These are phyloP conservation scores for Citrus mangshanensis DNA, from an alignment of 345 rosid genomes.

Conservation along the genomic window DNA sequence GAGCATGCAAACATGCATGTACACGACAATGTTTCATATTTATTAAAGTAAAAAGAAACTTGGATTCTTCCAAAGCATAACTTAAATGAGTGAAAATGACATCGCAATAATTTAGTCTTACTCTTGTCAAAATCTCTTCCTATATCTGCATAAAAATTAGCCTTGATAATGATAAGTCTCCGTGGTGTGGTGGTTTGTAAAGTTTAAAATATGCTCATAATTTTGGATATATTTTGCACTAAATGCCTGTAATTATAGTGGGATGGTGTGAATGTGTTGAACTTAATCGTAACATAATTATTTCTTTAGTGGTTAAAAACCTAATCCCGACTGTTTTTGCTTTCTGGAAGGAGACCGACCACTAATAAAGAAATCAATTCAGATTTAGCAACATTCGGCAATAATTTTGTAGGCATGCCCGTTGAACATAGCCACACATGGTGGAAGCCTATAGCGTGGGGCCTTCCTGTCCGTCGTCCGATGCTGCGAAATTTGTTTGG, in stretches of 20 bases:
- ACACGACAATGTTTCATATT: not conserved
- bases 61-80: not conserved
- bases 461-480: constrained; percentile 18
- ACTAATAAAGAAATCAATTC: constrained; percentile 8
- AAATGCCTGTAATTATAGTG: not conserved
- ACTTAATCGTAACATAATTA: not conserved
- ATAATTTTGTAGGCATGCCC: constrained; percentile 24
- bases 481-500: constrained; percentile 24
- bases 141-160: not conserved
- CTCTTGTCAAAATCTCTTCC: not conserved
- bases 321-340: constrained; percentile 21
- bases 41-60: not conserved
- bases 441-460: constrained; percentile 21
- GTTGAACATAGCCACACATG: not conserved
- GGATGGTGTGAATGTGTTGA: constrained; percentile 22
- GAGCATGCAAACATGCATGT: not conserved
- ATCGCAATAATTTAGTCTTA: not conserved
- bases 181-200: not conserved
- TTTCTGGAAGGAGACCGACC: constrained; percentile 47
- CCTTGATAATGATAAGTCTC: not conserved
- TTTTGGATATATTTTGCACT: constrained; percentile 10
- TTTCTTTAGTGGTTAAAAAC: constrained; percentile 14
- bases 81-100: constrained; percentile 1
- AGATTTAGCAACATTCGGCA: not conserved
- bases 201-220: not conserved